Conservation (phyloP, 768 basidiomycete species). For the Kwoniella sp. region DNA sequence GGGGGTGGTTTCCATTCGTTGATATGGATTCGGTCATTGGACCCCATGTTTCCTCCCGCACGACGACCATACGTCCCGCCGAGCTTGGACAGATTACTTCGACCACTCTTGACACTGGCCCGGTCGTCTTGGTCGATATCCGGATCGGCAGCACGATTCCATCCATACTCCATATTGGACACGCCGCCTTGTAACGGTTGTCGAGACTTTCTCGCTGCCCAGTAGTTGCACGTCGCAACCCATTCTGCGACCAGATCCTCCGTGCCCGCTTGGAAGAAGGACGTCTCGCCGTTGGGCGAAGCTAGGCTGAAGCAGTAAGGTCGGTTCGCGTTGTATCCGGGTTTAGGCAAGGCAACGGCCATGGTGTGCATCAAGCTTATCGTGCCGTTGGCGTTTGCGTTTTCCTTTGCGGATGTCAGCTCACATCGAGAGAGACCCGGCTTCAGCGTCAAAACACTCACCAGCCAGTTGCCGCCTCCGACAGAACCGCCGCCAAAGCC, state of each 20-base stretch:
- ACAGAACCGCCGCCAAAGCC: conserved; percentile 63
- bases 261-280: conserved; percentile 97
- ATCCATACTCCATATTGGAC: conserved; percentile 99
- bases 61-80: conserved; percentile 35
- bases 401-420: conserved; percentile 64
- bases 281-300: conserved; percentile 83
- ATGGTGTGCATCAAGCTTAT: conserved; percentile 84
- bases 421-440: not conserved
- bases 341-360: conserved; percentile 81
- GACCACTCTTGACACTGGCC: conserved; percentile 68
- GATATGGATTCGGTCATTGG: conserved; percentile 70
- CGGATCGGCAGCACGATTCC: conserved; percentile 69
- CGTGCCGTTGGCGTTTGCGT: conserved; percentile 80
- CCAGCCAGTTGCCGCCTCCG: conserved; percentile 98
- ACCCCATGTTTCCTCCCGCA: conserved; percentile 22
- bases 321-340: conserved; percentile 86
- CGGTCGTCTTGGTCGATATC: conserved; percentile 53
- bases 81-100: conserved; percentile 27
- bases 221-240: conserved; percentile 99
- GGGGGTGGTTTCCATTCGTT: conserved; percentile 94
- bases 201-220: conserved; percentile 93
- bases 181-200: conserved; percentile 95
- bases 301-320: conserved; percentile 95
- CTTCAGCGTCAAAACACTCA: conserved; percentile 59
- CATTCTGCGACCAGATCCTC: conserved; percentile 98